phyloP scores from a whole-genome alignment of 2,329 filamentous ascomycete genomes.

The Venturia effusa region DNA sequence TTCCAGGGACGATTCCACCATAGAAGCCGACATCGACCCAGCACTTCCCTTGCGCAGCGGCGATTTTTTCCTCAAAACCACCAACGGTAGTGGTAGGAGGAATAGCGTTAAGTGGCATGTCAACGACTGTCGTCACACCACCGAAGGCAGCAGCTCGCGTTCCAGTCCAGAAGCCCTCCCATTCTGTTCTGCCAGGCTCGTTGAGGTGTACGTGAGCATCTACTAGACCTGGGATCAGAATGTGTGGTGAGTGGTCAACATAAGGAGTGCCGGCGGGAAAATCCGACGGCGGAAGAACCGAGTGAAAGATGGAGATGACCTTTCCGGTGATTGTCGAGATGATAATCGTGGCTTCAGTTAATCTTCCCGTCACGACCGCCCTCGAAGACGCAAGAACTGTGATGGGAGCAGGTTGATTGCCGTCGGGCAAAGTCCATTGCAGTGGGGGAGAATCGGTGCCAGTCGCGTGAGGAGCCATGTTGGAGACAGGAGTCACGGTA shows the following conservation, averaged over 20 bases:
- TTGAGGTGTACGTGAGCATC: conserved; percentile 97
- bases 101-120: conserved; percentile 97
- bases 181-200: conserved; percentile 91
- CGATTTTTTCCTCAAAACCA: conserved; percentile 74
- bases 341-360: conserved; percentile 75
- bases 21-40: conserved; percentile 99
- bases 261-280: conserved; percentile 68
- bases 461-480: conserved; percentile 15
- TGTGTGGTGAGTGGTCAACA: conserved; percentile 70
- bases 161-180: conserved; percentile 95
- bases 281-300: conserved; percentile 59
- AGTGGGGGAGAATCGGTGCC: conserved; percentile 8
- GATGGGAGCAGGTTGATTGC: conserved; percentile 33
- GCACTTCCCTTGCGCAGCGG: conserved; percentile 74
- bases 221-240: conserved; percentile 83
- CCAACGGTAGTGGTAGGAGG: conserved; percentile 85
- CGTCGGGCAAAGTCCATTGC: neutral
- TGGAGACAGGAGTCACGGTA: neutral
- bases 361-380: conserved; percentile 63
- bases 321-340: conserved; percentile 72
- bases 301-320: conserved; percentile 64
- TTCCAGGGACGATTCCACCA: conserved; percentile 86
- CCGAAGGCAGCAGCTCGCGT: conserved; percentile 90
- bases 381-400: conserved; percentile 75
- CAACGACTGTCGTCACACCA: conserved; percentile 90